Percentiles rank a stretch among this genome's conserved stretches.
phyloP scores from a whole-genome alignment of 345 rosid genomes.

The rapeseed (Brassica napus) region Da-Ae NC_063447.1:8151001-8151500 shows the following conservation, averaged over 20 bases:
- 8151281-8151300: not conserved
- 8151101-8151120: constrained; percentile 9
- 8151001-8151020: constrained; percentile 9
- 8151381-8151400: too few species aligned
- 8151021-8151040: not conserved
- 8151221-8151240: not conserved
- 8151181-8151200: not conserved
- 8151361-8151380: not conserved
- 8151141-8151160: constrained; percentile 27
- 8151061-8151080: too few species aligned
- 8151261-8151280: not conserved
- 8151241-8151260: not conserved
- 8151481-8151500: not conserved
- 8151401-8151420: not conserved
- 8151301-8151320: not conserved
- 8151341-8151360: not conserved
- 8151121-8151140: not conserved
- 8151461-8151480: not conserved
- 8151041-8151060: too few species aligned
- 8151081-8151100: not conserved
- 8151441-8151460: not conserved
- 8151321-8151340: not conserved
- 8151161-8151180: constrained; percentile 5
- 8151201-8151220: not conserved
- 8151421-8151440: not conserved